These are phyloP conservation scores for Ogataea philodendri DNA, from an alignment of 805 yeast genomes.

Conservation along the genomic window DNA sequence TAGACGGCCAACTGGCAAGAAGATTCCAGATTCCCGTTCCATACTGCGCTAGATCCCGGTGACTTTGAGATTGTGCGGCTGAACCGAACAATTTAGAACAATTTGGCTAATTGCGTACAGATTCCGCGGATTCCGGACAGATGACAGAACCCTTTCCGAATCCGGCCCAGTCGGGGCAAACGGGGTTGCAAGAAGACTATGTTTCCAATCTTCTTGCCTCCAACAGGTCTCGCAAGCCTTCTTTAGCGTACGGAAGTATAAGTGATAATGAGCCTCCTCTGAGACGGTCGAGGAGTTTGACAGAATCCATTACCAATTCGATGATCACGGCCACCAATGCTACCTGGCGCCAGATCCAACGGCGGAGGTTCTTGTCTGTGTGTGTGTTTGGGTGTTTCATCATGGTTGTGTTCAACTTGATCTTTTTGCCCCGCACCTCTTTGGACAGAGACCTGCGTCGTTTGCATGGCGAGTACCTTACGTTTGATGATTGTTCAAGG, in stretches of 20 bases:
- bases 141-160: constrained; percentile 26
- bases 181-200: constrained; percentile 19
- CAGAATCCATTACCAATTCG: constrained; percentile 31
- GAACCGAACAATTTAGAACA: too few relatives aligned
- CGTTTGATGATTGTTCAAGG: constrained; percentile 69
- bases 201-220: constrained; percentile 14
- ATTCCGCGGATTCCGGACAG: constrained; percentile 1
- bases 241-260: constrained; percentile 13
- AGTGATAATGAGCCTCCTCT: constrained; percentile 14
- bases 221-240: constrained; percentile 15
- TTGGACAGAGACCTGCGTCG: constrained; percentile 77
- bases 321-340: constrained; percentile 28
- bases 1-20: too few relatives aligned
- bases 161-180: constrained; percentile 13
- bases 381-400: constrained; percentile 50
- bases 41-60: too few relatives aligned
- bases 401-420: constrained; percentile 56
- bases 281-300: constrained; percentile 25
- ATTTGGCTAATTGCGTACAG: neutral
- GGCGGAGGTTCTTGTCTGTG: constrained; percentile 43
- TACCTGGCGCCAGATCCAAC: constrained; percentile 30
- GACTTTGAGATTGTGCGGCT: too few relatives aligned
- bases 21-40: too few relatives aligned
- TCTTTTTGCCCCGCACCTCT: constrained; percentile 83
- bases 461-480: constrained; percentile 61